A percentile compares a stretch with the other conserved stretches of the same genome.
Evolutionary conservation across 2,329 filamentous ascomycete genomes (phyloP).

Genomic region (Celoporthe dispersa): DNA sequence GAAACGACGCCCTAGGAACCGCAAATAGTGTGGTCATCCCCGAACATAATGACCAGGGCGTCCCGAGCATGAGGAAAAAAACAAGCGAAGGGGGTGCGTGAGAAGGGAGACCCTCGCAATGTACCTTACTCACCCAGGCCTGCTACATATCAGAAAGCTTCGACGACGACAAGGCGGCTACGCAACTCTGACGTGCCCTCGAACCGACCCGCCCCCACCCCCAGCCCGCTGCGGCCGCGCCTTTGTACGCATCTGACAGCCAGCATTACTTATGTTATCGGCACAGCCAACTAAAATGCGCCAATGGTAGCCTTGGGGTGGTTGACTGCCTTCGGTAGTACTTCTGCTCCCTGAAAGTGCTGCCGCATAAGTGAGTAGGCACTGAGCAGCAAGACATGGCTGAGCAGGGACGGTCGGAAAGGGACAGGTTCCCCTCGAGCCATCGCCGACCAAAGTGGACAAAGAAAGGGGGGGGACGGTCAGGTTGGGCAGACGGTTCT

Average conservation of each 20-base stretch:
- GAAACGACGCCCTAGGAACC: not conserved
- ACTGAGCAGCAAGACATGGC: not conserved
- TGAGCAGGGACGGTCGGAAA: not conserved
- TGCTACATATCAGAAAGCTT: not conserved
- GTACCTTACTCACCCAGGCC: not conserved
- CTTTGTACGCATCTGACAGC: not conserved
- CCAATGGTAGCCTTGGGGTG: not conserved
- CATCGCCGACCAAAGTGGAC: not conserved
- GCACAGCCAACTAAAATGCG: not conserved
- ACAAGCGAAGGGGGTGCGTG: not conserved
- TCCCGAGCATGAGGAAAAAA: not conserved
- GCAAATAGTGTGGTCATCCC: not conserved
- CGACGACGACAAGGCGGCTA: not conserved
- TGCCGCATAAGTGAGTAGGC: too few species aligned
- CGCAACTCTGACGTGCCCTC: not conserved
- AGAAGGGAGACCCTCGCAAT: not conserved
- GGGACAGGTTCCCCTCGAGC: not conserved
- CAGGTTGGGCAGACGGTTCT: not conserved
- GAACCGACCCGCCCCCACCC: not conserved
- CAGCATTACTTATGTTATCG: not conserved
- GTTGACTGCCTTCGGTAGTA: conserved; percentile 1
- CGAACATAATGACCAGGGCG: not conserved
- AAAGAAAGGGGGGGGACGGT: not conserved
- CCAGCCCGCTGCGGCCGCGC: not conserved
- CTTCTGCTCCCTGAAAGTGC: not conserved